A percentile compares a stretch with the other conserved stretches of the same genome.
Evolutionary conservation across 2,329 filamentous ascomycete genomes (phyloP).

Genomic region (Waltergamsia citrina): DNA sequence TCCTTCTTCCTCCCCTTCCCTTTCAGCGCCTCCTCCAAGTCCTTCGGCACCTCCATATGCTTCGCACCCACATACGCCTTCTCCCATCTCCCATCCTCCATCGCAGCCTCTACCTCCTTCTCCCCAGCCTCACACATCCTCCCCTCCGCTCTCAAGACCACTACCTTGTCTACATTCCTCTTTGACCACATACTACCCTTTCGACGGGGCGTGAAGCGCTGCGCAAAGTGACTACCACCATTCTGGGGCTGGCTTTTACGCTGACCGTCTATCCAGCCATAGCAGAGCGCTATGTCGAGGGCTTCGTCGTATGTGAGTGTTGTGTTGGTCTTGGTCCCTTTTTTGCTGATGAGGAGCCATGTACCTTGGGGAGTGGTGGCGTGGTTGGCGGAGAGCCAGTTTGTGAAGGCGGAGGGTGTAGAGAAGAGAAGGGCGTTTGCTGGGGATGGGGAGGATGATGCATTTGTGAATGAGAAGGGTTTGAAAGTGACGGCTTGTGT

Average conservation of each 20-base stretch:
- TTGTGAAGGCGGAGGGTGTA: slow-evolving; percentile 18
- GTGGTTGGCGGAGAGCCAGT: slow-evolving; percentile 27
- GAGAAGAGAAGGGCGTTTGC: slow-evolving; percentile 11
- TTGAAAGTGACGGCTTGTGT: no score
- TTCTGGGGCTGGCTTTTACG: slow-evolving; percentile 25
- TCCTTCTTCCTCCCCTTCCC: slow-evolving; percentile 19
- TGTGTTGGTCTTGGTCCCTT: slow-evolving; percentile 28
- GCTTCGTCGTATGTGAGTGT: slow-evolving; percentile 41
- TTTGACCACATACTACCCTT: slow-evolving; percentile 47
- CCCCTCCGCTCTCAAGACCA: slow-evolving; percentile 29
- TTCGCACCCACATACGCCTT: slow-evolving; percentile 43
- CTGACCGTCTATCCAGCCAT: slow-evolving; percentile 56
- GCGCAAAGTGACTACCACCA: slow-evolving; percentile 33
- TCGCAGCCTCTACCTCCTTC: slow-evolving; percentile 42
- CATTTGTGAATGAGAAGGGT: background rate
- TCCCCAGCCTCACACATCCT: slow-evolving; percentile 39
- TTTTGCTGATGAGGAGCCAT: slow-evolving; percentile 41
- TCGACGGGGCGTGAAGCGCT: slow-evolving; percentile 49
- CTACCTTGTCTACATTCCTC: slow-evolving; percentile 46
- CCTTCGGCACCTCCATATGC: slow-evolving; percentile 33
- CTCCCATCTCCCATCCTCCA: slow-evolving; percentile 48
- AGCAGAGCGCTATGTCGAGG: slow-evolving; percentile 47
- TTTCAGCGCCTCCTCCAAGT: slow-evolving; percentile 35
- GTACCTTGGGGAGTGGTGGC: slow-evolving; percentile 24
- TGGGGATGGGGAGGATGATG: background rate